Percentiles rank a stretch among this genome's conserved stretches.
Evolutionary conservation across 2,329 filamentous ascomycete species (phyloP).

Genomic region (Mollisia scopiformis): DNA sequence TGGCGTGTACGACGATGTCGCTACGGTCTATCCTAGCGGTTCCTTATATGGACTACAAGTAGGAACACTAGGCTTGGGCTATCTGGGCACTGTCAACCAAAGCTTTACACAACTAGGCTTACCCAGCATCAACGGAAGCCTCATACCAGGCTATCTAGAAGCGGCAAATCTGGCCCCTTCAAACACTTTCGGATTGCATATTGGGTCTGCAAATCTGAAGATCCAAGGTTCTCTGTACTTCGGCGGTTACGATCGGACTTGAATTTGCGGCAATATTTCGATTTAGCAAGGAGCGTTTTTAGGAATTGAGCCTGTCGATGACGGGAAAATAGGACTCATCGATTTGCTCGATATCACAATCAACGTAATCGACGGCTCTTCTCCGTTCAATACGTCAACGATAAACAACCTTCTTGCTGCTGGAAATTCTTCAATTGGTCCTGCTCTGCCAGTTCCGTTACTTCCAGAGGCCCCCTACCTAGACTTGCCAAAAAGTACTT

Average conservation of each 20-base stretch:
- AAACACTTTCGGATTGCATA: slow-evolving; percentile 26
- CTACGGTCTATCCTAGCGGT: slow-evolving; percentile 12
- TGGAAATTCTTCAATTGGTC: slow-evolving; percentile 17
- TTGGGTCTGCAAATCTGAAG: slow-evolving; percentile 18
- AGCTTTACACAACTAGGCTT: neutral
- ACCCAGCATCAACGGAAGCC: slow-evolving; percentile 1
- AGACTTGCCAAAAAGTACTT: slow-evolving; percentile 35
- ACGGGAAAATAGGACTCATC: slow-evolving; percentile 3
- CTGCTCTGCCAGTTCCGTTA: slow-evolving; percentile 9
- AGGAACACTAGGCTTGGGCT: slow-evolving; percentile 18
- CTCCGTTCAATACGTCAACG: slow-evolving; percentile 13
- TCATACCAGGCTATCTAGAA: slow-evolving; percentile 12
- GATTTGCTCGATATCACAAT: slow-evolving; percentile 24
- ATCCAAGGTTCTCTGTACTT: slow-evolving; percentile 19
- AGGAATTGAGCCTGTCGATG: neutral
- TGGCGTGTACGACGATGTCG: slow-evolving; percentile 6
- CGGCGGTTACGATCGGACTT: slow-evolving; percentile 24
- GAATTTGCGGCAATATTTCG: slow-evolving; percentile 18
- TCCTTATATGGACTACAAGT: slow-evolving; percentile 8
- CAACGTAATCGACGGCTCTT: slow-evolving; percentile 12
- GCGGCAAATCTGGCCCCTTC: slow-evolving; percentile 6
- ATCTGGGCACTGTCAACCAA: slow-evolving; percentile 16
- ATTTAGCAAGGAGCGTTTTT: slow-evolving; percentile 8
- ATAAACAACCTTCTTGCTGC: slow-evolving; percentile 8
- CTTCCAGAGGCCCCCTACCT: slow-evolving; percentile 35